Conservation (phyloP, 495 filamentous ascomycete genomes). For the Aspergillus indologenus region DNA sequence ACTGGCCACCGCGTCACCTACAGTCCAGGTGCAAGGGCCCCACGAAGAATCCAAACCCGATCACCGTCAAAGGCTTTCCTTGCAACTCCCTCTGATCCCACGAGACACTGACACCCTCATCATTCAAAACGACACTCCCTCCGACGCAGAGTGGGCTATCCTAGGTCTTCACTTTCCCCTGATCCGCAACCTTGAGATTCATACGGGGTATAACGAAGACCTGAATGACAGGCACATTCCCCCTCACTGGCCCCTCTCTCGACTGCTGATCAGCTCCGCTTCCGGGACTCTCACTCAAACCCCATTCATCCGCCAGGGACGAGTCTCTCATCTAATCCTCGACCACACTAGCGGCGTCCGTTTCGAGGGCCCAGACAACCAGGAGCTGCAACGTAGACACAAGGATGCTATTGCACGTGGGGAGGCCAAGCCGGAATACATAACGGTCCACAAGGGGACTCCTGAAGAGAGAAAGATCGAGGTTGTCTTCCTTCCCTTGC, state of each 20-base stretch:
- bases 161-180: constrained; percentile 23
- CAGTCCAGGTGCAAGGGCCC: constrained; percentile 19
- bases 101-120: constrained; percentile 10
- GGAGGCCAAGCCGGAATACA: constrained; percentile 8
- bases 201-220: constrained; percentile 14
- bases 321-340: constrained; percentile 20
- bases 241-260: constrained; percentile 25
- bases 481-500: too few species aligned
- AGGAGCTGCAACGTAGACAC: constrained; percentile 11
- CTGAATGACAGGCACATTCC: constrained; percentile 26
- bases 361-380: constrained; percentile 22
- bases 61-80: constrained; percentile 13
- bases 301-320: constrained; percentile 21
- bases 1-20: background rate
- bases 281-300: constrained; percentile 17
- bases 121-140: constrained; percentile 22
- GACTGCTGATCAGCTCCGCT: constrained; percentile 13
- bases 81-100: constrained; percentile 21
- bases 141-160: constrained; percentile 23
- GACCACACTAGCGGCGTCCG: constrained; percentile 13
- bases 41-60: background rate
- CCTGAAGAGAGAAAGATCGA: too few species aligned
- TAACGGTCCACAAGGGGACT: too few species aligned
- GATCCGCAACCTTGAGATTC: constrained; percentile 12
- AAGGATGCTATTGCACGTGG: constrained; percentile 15